phyloP scores from a whole-genome alignment of 768 basidiomycete genomes.

The Tylopilus felleus region DNA sequence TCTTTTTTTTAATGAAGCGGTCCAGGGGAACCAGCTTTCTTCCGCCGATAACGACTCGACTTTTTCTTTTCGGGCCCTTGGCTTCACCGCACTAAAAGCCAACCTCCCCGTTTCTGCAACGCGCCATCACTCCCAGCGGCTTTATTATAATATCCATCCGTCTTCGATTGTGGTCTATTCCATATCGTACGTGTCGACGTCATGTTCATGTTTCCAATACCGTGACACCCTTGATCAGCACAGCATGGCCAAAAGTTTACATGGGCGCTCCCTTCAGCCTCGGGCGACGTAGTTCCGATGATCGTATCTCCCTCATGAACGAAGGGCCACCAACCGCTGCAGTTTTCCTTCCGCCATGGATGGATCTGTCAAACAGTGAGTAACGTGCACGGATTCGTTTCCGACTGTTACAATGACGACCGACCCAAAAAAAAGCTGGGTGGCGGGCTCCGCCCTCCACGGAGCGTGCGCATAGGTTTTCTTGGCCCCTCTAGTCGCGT shows the following conservation, averaged over 20 bases:
- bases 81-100: constrained; percentile 2
- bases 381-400: not conserved
- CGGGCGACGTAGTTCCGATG: not conserved
- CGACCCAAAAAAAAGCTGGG: not conserved
- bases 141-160: not conserved
- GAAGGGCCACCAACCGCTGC: constrained; percentile 1
- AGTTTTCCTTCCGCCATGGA: not conserved
- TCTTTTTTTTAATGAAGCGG: constrained; percentile 10
- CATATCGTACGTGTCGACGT: not conserved
- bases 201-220: not conserved
- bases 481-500: not conserved
- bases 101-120: not conserved
- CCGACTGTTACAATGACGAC: not conserved
- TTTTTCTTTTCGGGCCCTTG: constrained; percentile 1
- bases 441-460: constrained; percentile 1
- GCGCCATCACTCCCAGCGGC: not conserved
- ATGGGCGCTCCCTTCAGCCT: not conserved
- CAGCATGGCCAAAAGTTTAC: constrained; percentile 13
- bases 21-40: not conserved
- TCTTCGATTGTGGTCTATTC: constrained; percentile 1
- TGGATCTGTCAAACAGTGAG: not conserved
- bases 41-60: constrained; percentile 13
- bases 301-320: not conserved
- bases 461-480: constrained; percentile 6
- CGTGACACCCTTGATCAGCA: not conserved